Base-by-base conservation (phyloP, 495 filamentous ascomycete genomes). In the Hamigera avellanea region DNA sequence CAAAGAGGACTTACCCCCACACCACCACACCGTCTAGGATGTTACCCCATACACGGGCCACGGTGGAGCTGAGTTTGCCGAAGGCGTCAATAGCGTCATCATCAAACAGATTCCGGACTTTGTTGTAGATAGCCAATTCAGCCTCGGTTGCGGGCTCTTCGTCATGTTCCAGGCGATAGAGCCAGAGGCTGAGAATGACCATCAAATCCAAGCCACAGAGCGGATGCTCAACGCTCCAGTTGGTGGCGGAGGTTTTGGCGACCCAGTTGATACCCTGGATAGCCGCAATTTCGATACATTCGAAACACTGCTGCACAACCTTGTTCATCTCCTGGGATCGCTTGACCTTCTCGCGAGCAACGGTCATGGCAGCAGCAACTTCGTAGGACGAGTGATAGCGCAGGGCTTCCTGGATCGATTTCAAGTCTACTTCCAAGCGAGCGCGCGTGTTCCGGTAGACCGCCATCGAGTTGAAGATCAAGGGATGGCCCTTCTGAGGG, bases 21-120 rank as follows among this genome's bases (percentile, higher is more conserved):
- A 98, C 91, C 47, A 95, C 89, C 42, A 95, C 91, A 59, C 95
- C 93, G 59, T 96, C 89, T 47, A 98, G 74, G 80, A 96, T 96
- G 43, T 84, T 86, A 56, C 93, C 91, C 91, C 91, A 98, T 39
- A 95, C 75, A 54, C 83, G 78, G 48, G 91, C 88, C 25, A 98
- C 89, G 33, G 84, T 86, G 21, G 86, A 85, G 59, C 89, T 95
- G 42, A 98, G 72, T 58, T 87, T 86, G 36, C 76, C 78, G 63
- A 82, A 84, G 15, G 74, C 61, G 38, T 93, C 82, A 43, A 87
- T 78, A 25, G 86, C 78, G 44, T 81, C 78, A 52, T 94, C 88
- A 48, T 94, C 86, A 57, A 98, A 93, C 36, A 96, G 72, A 62
- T 78, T 78, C 35, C 87, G 83, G 35, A 98, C 75, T 67, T 93